phyloP scores from a whole-genome alignment of 495 filamentous ascomycete genomes.

The Trichoderma virens region DNA sequence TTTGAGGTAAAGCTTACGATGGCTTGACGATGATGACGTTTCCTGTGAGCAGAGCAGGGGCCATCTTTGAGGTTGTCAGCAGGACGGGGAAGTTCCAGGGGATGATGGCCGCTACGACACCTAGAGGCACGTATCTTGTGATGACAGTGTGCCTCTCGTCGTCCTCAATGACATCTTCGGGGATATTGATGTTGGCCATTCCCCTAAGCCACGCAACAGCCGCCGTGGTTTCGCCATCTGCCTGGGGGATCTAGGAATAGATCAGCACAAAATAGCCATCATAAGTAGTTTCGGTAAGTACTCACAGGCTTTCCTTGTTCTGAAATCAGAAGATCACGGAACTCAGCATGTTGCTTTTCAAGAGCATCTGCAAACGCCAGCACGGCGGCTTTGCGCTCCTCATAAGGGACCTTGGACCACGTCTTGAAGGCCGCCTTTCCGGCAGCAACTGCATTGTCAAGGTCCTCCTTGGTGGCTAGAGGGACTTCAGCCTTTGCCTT shows the following conservation, averaged over 20 bases:
- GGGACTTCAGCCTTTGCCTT: constrained; percentile 41
- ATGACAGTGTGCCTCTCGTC: constrained; percentile 39
- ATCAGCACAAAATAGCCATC: neutral
- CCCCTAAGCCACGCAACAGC: neutral
- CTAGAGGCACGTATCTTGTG: constrained; percentile 45
- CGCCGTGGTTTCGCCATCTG: neutral
- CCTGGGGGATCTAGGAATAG: neutral
- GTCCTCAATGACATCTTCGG: constrained; percentile 43
- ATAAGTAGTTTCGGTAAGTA: no score
- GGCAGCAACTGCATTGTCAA: constrained; percentile 42
- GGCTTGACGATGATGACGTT: constrained; percentile 58
- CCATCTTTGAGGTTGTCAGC: constrained; percentile 47
- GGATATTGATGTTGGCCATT: constrained; percentile 17
- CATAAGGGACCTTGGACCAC: constrained; percentile 33
- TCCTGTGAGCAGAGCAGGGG: constrained; percentile 48
- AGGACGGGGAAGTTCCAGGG: constrained; percentile 62
- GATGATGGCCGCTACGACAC: constrained; percentile 45
- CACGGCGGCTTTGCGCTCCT: constrained; percentile 47
- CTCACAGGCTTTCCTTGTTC: neutral
- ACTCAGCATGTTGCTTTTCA: neutral
- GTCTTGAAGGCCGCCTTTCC: constrained; percentile 36
- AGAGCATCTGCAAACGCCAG: constrained; percentile 38
- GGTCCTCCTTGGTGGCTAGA: constrained; percentile 34
- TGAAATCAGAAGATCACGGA: neutral
- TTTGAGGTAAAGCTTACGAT: constrained; percentile 17